A percentile compares a stretch with the other conserved stretches of the same genome.
phyloP scores from a whole-genome alignment of 352 stramenopile genomes.

The Globisporangium mamillatum region DNA sequence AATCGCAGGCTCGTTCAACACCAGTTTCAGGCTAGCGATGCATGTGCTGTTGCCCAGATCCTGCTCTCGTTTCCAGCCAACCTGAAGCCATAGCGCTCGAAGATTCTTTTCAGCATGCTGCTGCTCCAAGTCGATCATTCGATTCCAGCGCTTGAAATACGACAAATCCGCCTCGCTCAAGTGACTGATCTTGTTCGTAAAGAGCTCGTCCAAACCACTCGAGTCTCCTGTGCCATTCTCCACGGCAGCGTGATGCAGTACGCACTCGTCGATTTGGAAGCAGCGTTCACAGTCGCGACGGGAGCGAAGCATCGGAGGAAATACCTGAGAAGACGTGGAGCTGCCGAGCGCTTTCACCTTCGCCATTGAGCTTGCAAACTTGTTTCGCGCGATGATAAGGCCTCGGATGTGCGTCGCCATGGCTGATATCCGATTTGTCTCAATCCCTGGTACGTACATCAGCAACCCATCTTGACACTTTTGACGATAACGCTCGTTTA shows the following conservation, averaged over 20 bases:
- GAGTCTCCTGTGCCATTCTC: slow-evolving; percentile 70
- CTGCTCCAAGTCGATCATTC: slow-evolving; percentile 71
- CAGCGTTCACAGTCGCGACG: slow-evolving; percentile 70
- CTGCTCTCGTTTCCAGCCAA: slow-evolving; percentile 54
- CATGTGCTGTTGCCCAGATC: slow-evolving; percentile 50
- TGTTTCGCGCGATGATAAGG: slow-evolving; percentile 70
- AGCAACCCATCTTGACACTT: slow-evolving; percentile 58
- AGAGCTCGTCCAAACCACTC: slow-evolving; percentile 68
- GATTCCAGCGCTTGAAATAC: slow-evolving; percentile 79
- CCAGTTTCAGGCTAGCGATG: slow-evolving; percentile 48
- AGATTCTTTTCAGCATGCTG: slow-evolving; percentile 69
- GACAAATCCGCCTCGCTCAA: slow-evolving; percentile 43
- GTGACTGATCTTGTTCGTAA: slow-evolving; percentile 54
- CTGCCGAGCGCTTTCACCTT: slow-evolving; percentile 54
- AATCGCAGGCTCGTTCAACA: slow-evolving; percentile 35
- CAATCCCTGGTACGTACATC: slow-evolving; percentile 68
- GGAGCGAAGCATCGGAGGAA: slow-evolving; percentile 73
- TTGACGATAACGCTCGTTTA: slow-evolving; percentile 76
- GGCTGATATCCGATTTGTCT: slow-evolving; percentile 63
- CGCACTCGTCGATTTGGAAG: slow-evolving; percentile 82
- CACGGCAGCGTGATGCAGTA: slow-evolving; percentile 78
- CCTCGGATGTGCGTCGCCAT: slow-evolving; percentile 56
- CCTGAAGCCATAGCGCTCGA: slow-evolving; percentile 63
- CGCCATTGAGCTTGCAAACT: slow-evolving; percentile 59
- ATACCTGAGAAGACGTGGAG: slow-evolving; percentile 40